Conservation (phyloP, 257 asterid species). For the Solanum boliviense region DNA sequence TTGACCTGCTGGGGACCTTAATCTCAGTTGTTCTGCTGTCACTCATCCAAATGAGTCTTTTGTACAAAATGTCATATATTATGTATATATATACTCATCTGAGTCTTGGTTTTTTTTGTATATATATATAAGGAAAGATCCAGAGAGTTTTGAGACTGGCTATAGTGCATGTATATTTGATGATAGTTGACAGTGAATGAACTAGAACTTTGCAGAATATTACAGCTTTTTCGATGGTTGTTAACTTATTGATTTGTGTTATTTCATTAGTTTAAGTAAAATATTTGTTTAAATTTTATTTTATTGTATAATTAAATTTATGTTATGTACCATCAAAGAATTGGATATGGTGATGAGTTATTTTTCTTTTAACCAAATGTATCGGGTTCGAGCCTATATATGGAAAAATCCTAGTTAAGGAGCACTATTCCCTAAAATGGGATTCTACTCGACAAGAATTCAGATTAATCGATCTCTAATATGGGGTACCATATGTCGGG, state of each 20-base stretch:
- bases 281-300: too few relatives aligned
- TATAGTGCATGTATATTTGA: neutral
- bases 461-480: too few relatives aligned
- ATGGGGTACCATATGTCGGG: too few relatives aligned
- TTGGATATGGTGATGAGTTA: too few relatives aligned
- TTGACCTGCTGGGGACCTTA: conserved; percentile 65
- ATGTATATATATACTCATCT: neutral
- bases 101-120: neutral
- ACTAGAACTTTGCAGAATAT: neutral
- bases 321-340: neutral
- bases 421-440: fast-evolving
- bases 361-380: too few relatives aligned
- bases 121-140: neutral
- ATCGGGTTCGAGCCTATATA: fast-evolving
- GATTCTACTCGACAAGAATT: too few relatives aligned
- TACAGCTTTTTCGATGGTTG: neutral
- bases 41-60: neutral
- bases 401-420: fast-evolving
- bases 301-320: too few relatives aligned
- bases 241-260: neutral
- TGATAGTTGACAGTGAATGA: neutral
- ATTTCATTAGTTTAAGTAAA: too few relatives aligned
- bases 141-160: neutral
- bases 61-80: neutral
- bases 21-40: neutral